Evolutionary conservation across 2,329 filamentous ascomycete species (phyloP).

Genomic region (Colletotrichum lini): DNA sequence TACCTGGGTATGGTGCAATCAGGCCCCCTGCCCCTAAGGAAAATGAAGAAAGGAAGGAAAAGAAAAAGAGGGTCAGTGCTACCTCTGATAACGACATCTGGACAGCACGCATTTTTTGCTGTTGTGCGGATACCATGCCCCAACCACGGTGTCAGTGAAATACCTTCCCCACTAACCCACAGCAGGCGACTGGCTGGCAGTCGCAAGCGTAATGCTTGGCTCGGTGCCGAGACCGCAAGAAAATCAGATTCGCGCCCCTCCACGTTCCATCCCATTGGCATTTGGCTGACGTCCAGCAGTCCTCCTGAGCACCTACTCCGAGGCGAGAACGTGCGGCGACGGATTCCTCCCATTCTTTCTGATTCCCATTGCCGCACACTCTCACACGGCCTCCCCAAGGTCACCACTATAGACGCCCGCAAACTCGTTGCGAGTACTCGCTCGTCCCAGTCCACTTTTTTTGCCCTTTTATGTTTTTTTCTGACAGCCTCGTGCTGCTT

Average conservation of each 20-base stretch:
- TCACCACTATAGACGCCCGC: background rate
- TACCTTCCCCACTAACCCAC: constrained; percentile 21
- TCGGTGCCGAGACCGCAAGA: constrained; percentile 37
- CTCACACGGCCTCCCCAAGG: background rate
- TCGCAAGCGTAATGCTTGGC: constrained; percentile 19
- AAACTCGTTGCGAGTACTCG: background rate
- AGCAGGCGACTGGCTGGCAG: constrained; percentile 27
- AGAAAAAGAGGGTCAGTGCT: background rate
- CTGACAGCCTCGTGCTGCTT: background rate
- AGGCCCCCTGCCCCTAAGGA: background rate
- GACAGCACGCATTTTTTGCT: constrained; percentile 8
- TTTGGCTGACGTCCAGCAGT: constrained; percentile 3
- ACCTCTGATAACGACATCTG: background rate
- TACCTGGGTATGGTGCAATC: constrained; percentile 25
- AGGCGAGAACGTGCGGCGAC: background rate
- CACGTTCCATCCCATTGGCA: constrained; percentile 19
- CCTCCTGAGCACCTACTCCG: background rate
- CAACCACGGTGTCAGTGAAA: background rate
- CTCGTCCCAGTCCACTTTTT: constrained; percentile 7
- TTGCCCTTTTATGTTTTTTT: background rate
- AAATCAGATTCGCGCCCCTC: constrained; percentile 25
- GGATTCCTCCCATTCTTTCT: background rate
- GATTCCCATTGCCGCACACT: background rate
- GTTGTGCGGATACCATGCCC: constrained; percentile 6
- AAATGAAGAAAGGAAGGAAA: background rate